phyloP scores from a whole-genome alignment of 2,329 filamentous ascomycete species.

The Aspergillus ruber region DNA sequence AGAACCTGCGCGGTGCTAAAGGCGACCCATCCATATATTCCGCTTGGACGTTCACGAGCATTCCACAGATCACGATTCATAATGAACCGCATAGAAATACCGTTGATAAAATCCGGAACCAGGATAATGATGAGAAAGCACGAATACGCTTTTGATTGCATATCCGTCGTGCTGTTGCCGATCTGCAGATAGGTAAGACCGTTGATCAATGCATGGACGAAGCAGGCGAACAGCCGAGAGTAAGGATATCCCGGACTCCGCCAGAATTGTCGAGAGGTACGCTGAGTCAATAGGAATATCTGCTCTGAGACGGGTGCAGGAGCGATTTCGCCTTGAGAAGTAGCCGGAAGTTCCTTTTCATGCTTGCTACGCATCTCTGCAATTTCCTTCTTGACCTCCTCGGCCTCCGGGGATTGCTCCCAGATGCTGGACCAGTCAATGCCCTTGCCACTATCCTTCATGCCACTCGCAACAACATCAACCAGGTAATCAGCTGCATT shows the following conservation, averaged over 20 bases:
- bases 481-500: slow-evolving; percentile 58
- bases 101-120: slow-evolving; percentile 63
- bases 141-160: slow-evolving; percentile 66
- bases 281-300: slow-evolving; percentile 58
- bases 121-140: slow-evolving; percentile 56
- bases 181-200: slow-evolving; percentile 67
- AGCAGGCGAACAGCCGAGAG: slow-evolving; percentile 62
- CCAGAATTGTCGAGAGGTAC: slow-evolving; percentile 65
- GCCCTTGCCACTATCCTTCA: slow-evolving; percentile 42
- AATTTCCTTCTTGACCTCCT: slow-evolving; percentile 55
- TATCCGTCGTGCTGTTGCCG: slow-evolving; percentile 56
- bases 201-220: slow-evolving; percentile 64
- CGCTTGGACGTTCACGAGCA: slow-evolving; percentile 60
- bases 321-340: slow-evolving; percentile 23
- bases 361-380: slow-evolving; percentile 46
- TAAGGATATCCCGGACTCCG: slow-evolving; percentile 67
- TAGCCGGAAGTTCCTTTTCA: slow-evolving; percentile 35
- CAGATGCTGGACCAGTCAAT: slow-evolving; percentile 66
- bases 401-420: slow-evolving; percentile 54
- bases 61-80: slow-evolving; percentile 62
- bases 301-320: slow-evolving; percentile 52
- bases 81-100: slow-evolving; percentile 64
- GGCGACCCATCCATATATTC: slow-evolving; percentile 65
- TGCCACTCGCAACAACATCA: slow-evolving; percentile 51
- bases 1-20: slow-evolving; percentile 64